phyloP scores from a whole-genome alignment of 225 moss, liverwort and hornwort genomes.

The Marchantia polymorpha region DNA sequence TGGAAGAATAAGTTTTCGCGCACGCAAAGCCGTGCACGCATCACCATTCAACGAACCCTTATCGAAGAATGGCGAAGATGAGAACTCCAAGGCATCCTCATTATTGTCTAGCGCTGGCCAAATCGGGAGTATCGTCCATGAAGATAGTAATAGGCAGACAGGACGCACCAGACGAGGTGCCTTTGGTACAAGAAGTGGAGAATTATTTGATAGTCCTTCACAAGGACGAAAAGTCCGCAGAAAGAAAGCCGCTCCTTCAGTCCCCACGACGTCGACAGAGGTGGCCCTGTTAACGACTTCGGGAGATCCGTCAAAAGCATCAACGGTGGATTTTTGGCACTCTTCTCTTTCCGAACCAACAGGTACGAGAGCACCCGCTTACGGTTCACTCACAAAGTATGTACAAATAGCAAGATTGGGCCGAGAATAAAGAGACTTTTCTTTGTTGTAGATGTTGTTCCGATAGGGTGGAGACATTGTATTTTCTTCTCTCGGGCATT shows the following conservation, averaged over 20 bases:
- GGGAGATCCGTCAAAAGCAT: not conserved
- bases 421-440: not conserved
- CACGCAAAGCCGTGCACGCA: not conserved
- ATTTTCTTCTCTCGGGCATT: too few species aligned
- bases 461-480: too few species aligned
- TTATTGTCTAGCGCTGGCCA: not conserved
- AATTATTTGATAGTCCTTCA: not conserved
- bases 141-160: not conserved
- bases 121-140: not conserved
- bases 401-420: not conserved
- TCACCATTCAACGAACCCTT: not conserved
- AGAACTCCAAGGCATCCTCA: not conserved
- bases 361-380: slow-evolving; percentile 13
- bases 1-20: slow-evolving; percentile 11
- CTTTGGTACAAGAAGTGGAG: not conserved
- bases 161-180: not conserved
- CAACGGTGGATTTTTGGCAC: slow-evolving; percentile 29
- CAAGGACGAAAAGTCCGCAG: slow-evolving; percentile 7
- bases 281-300: not conserved
- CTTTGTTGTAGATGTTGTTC: too few species aligned
- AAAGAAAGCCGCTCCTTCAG: slow-evolving; percentile 2
- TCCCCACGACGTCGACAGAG: not conserved
- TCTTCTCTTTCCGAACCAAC: slow-evolving; percentile 30
- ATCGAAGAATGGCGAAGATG: not conserved
- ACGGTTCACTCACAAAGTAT: not conserved